These are phyloP conservation scores for Lachnellula hyalina DNA, from an alignment of 2,329 filamentous ascomycete species.

Conservation along the genomic window DNA sequence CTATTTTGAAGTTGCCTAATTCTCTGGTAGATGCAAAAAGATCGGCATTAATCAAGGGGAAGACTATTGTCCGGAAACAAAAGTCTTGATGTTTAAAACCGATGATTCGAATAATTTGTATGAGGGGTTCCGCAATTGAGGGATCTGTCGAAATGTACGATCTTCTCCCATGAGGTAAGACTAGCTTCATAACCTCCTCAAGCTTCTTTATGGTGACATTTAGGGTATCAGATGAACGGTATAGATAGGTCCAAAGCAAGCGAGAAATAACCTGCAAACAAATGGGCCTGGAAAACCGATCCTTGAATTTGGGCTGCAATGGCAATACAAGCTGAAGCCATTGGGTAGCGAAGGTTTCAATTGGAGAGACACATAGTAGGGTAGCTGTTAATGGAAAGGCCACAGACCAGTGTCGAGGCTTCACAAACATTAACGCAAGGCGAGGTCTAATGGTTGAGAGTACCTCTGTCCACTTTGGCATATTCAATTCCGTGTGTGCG, in stretches of 20 bases:
- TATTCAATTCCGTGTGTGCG: conserved; percentile 69
- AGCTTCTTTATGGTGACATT: conserved; percentile 69
- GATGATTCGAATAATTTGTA: conserved; percentile 90
- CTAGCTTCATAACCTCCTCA: conserved; percentile 81
- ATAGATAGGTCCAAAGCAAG: conserved; percentile 90
- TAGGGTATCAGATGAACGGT: conserved; percentile 69
- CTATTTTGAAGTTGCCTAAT: conserved; percentile 60
- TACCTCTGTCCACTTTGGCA: conserved; percentile 82
- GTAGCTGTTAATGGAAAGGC: conserved; percentile 86
- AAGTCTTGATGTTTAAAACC: conserved; percentile 91
- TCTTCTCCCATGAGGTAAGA: conserved; percentile 75
- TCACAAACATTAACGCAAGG: conserved; percentile 77
- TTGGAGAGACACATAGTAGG: conserved; percentile 80
- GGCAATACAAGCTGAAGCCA: conserved; percentile 80
- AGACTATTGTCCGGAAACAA: conserved; percentile 89
- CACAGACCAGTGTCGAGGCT: conserved; percentile 86
- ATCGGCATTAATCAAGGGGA: conserved; percentile 89
- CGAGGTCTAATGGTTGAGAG: conserved; percentile 72
- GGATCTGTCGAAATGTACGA: conserved; percentile 78
- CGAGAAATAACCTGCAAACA: conserved; percentile 87
- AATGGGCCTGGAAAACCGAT: conserved; percentile 69
- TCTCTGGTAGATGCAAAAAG: conserved; percentile 64
- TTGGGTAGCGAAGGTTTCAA: conserved; percentile 76
- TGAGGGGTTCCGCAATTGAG: conserved; percentile 79
- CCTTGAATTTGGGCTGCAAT: conserved; percentile 77